Evolutionary conservation across 306 rosid genomes (phyloP), one percentile per base, ranked within the genome.

Genomic region (Elaeagnus macrophylla): DNA sequence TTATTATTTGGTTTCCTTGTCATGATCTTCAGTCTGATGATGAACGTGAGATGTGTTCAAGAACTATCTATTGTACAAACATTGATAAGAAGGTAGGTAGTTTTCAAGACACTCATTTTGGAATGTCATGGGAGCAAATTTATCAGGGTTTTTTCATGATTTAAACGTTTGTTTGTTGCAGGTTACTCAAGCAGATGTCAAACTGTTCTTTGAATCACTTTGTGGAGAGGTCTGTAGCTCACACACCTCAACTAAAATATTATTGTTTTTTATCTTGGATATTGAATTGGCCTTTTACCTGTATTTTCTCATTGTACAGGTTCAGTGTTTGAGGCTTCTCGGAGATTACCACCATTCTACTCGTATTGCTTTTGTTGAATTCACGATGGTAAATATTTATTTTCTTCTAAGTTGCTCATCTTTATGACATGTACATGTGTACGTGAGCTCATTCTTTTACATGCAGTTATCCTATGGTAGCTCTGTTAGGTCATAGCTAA

Each of bases 61-160:
- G 99, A 67, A 91, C 96, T 38, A 91, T 91, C 60, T 91, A 91
- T 51, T 91, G 99, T 83, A 91, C 99, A 42, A 91, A 91, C 70
- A 77, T 91, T 17, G 99, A 87, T 82, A 91, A 87, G 84, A 91
- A 84, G 99, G 99, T 87, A 84, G 99, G 99, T 87, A 76, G 38
- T 56, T 59, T 65, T 68, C 62, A 64, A 53, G 47, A 48, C 39
- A 39, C 40, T 25, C 50, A 46, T 37, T 47, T 53, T 69, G 75
- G 70, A 48, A 56, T 42, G 37, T 50, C 45, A 69, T 53, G 55
- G 6, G 13, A 7, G 16, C 32, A 13, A 44, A 66, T 39, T 37
- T 57, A 32, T 25, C 32, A 3, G 3, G 4, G 32, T 11, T 56
- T 11, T 47, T 37, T 67, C 47, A 63, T 70, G 6, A 64, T 37